Conservation (phyloP, 2,329 filamentous ascomycete species). For the Raffaelea arxii region DNA sequence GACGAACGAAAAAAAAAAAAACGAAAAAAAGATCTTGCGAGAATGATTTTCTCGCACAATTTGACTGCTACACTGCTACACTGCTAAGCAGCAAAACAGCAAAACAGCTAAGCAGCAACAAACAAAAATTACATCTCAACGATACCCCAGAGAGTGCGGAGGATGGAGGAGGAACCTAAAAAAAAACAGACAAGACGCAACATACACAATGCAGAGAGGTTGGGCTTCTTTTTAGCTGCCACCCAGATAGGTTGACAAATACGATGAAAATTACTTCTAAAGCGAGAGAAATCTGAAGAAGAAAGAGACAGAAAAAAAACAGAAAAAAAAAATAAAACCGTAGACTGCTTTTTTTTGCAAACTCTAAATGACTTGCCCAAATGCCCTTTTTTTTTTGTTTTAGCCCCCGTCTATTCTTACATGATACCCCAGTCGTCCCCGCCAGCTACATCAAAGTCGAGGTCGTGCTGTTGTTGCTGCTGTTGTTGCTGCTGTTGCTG, state of each 20-base stretch:
- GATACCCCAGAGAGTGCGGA: constrained; percentile 24
- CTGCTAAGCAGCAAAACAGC: background rate
- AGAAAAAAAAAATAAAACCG: background rate
- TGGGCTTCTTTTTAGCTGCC: background rate
- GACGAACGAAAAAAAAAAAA: background rate
- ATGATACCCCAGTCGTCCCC: constrained; percentile 34
- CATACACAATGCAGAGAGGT: background rate
- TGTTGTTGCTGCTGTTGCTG: background rate
- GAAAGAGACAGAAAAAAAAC: background rate
- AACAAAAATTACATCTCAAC: constrained; percentile 23
- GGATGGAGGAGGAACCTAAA: constrained; percentile 9
- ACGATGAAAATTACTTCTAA: too few species aligned
- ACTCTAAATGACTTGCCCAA: background rate
- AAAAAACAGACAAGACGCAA: background rate
- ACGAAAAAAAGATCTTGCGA: background rate
- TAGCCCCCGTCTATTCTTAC: too few species aligned
- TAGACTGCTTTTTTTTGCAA: background rate
- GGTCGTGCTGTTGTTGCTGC: constrained; percentile 19
- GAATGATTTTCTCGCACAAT: background rate
- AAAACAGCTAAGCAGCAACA: background rate
- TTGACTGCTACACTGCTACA: background rate
- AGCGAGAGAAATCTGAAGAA: too few species aligned
- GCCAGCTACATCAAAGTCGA: constrained; percentile 46
- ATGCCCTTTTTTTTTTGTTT: background rate
- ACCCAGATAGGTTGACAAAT: background rate